These are phyloP conservation scores for Naumovozyma dairenensis DNA, from an alignment of 805 yeast species.

Conservation along the genomic window DNA sequence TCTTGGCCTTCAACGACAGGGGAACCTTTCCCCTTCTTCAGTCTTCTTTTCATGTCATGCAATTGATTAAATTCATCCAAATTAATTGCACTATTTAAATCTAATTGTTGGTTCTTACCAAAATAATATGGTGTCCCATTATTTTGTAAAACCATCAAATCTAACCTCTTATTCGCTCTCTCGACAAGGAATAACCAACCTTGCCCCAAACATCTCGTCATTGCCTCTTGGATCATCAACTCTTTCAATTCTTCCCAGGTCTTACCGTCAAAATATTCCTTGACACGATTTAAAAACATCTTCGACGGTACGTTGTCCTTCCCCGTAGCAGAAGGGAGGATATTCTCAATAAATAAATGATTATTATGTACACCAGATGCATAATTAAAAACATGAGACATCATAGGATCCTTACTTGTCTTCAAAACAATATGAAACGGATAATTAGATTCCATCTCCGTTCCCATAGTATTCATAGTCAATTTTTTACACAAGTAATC, in stretches of 20 bases:
- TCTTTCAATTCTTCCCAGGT: slow-evolving; percentile 41
- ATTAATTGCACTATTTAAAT: slow-evolving; percentile 63
- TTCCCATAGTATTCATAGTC: slow-evolving; percentile 60
- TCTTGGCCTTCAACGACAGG: no score
- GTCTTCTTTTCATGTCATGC: slow-evolving; percentile 28
- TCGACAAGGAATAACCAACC: slow-evolving; percentile 76
- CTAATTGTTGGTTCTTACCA: slow-evolving; percentile 60
- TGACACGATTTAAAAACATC: slow-evolving; percentile 29
- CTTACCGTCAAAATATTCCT: slow-evolving; percentile 22
- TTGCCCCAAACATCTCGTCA: slow-evolving; percentile 38
- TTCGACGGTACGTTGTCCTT: slow-evolving; percentile 29
- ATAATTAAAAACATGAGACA: slow-evolving; percentile 63
- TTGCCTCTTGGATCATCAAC: slow-evolving; percentile 41
- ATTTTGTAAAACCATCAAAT: slow-evolving; percentile 48
- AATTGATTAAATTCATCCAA: slow-evolving; percentile 43
- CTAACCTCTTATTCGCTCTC: slow-evolving; percentile 46
- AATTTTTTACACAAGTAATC: slow-evolving; percentile 48
- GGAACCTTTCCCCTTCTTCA: slow-evolving; percentile 5
- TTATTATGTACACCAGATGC: slow-evolving; percentile 91
- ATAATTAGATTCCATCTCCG: slow-evolving; percentile 63
- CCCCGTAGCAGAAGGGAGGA: slow-evolving; percentile 14
- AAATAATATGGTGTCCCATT: slow-evolving; percentile 71
- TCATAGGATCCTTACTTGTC: slow-evolving; percentile 56
- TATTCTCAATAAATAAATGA: slow-evolving; percentile 73
- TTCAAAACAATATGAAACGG: slow-evolving; percentile 63